These are phyloP conservation scores for Curvularia eragrostidis DNA, from an alignment of 2,329 filamentous ascomycete genomes.

Conservation along the genomic window DNA sequence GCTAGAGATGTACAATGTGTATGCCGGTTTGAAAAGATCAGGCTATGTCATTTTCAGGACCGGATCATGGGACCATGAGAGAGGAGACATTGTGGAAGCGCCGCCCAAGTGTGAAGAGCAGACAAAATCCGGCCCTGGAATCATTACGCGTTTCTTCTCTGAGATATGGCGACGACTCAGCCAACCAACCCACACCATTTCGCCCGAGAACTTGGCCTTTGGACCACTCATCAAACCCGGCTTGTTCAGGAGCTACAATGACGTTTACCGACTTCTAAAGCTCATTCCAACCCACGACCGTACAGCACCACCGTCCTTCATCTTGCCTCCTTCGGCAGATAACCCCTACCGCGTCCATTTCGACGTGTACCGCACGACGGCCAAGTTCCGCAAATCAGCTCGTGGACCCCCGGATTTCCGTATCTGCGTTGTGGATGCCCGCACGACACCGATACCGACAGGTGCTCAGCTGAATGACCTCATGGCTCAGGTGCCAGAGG, in stretches of 20 bases:
- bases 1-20: constrained; percentile 87
- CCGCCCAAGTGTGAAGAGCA: constrained; percentile 11
- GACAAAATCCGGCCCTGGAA: constrained; percentile 18
- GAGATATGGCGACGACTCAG: constrained; percentile 45
- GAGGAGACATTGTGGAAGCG: constrained; percentile 24
- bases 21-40: constrained; percentile 78
- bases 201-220: constrained; percentile 36
- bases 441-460: constrained; percentile 73
- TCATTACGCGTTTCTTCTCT: constrained; percentile 47
- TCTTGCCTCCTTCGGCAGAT: constrained; percentile 43
- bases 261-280: constrained; percentile 78
- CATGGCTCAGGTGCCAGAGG: constrained; percentile 74
- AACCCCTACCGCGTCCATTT: constrained; percentile 76
- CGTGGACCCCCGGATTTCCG: constrained; percentile 83
- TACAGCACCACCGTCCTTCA: constrained; percentile 45
- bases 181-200: constrained; percentile 26
- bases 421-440: constrained; percentile 80
- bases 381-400: constrained; percentile 75
- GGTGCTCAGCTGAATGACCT: constrained; percentile 74
- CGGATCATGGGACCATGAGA: constrained; percentile 54
- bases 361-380: constrained; percentile 79
- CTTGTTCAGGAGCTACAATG: constrained; percentile 62
- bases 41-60: constrained; percentile 84
- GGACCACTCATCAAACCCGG: constrained; percentile 61
- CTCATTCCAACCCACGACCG: constrained; percentile 76